phyloP scores from a whole-genome alignment of 2,329 filamentous ascomycete genomes.

The Cercospora nicotianae region DNA sequence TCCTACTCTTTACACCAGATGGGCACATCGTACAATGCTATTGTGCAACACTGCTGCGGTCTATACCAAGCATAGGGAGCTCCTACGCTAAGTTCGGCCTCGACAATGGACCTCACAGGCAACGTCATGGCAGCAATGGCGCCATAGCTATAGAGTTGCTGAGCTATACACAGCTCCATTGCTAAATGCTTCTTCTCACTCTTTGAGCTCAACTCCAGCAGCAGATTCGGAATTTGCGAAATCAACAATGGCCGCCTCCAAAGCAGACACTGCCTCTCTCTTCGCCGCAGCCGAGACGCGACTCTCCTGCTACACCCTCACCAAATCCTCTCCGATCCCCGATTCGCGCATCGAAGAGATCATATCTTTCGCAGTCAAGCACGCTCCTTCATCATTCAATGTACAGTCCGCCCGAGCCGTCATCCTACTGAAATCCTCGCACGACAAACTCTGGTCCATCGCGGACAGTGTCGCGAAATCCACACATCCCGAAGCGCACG shows the following conservation, averaged over 20 bases:
- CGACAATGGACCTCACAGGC: background rate
- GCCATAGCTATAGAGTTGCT: slow-evolving; percentile 8
- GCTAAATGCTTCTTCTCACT: background rate
- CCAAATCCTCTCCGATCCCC: slow-evolving; percentile 64
- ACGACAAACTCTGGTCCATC: slow-evolving; percentile 77
- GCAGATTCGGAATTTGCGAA: background rate
- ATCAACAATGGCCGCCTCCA: slow-evolving; percentile 1
- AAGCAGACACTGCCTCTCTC: slow-evolving; percentile 25
- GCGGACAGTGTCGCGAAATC: slow-evolving; percentile 62
- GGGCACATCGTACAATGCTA: background rate
- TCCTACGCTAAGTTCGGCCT: background rate
- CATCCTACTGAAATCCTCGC: slow-evolving; percentile 74
- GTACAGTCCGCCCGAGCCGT: slow-evolving; percentile 76
- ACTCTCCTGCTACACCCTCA: slow-evolving; percentile 36
- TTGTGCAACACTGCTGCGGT: background rate
- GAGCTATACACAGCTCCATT: background rate
- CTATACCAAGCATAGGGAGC: background rate
- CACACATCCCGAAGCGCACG: slow-evolving; percentile 67
- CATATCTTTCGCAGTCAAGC: slow-evolving; percentile 58
- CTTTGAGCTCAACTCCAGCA: background rate
- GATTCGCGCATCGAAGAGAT: slow-evolving; percentile 69
- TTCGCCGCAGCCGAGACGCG: slow-evolving; percentile 34
- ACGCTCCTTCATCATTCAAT: slow-evolving; percentile 83
- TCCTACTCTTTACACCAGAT: background rate
- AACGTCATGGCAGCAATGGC: slow-evolving; percentile 8